A percentile compares a stretch with the other conserved stretches of the same genome.
Conservation (phyloP, 306 rosid species). For the Vigna trinervia region DNA sequence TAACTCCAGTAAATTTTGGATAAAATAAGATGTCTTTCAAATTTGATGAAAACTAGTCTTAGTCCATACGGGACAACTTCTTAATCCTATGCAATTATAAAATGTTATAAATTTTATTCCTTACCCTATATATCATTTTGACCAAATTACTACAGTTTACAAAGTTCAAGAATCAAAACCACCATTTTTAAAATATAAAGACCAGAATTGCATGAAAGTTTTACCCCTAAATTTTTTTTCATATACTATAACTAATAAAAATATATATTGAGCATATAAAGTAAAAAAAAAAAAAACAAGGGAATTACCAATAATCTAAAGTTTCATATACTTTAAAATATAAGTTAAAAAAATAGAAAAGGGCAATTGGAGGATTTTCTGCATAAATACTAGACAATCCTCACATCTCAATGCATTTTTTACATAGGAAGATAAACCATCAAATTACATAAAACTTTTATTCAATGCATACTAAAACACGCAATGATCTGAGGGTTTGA, state of each 20-base stretch:
- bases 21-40: too few species aligned
- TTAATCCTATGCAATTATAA: too few species aligned
- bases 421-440: constrained; percentile 53
- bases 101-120: too few species aligned
- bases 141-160: too few species aligned
- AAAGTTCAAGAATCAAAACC: neutral
- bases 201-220: neutral
- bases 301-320: constrained; percentile 3
- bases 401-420: constrained; percentile 44
- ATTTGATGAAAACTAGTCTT: too few species aligned
- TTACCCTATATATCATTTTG: too few species aligned
- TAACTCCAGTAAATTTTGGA: too few species aligned
- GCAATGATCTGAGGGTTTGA: constrained; percentile 57
- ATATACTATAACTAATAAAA: neutral
- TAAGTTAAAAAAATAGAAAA: neutral
- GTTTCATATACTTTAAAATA: constrained; percentile 6
- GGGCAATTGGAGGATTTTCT: constrained; percentile 36
- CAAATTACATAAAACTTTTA: constrained; percentile 60
- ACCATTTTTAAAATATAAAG: neutral
- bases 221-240: neutral
- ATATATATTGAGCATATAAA: neutral
- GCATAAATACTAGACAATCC: constrained; percentile 43
- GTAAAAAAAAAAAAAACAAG: neutral
- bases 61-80: too few species aligned
- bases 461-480: constrained; percentile 94